Conservation (phyloP, 2,329 filamentous ascomycete species). For the Aspergillus unguis region DNA sequence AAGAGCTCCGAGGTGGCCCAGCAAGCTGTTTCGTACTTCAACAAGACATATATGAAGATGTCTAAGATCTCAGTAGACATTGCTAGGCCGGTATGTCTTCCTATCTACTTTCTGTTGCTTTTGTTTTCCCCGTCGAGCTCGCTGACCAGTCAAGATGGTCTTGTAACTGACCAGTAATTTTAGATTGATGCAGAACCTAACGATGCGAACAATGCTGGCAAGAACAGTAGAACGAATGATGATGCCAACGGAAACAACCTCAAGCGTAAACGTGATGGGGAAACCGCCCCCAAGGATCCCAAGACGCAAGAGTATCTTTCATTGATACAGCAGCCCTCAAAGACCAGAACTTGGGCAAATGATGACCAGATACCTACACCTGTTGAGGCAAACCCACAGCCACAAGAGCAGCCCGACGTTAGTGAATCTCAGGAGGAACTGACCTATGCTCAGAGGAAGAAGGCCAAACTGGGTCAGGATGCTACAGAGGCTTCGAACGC, state of each 20-base stretch:
- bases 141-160: conserved; percentile 40
- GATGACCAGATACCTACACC: conserved; percentile 43
- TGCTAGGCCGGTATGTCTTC: conserved; percentile 67
- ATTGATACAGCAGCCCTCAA: conserved; percentile 69
- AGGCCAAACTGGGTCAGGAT: conserved; percentile 48
- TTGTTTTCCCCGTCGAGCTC: conserved; percentile 27
- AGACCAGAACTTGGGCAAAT: conserved; percentile 62
- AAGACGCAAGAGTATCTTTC: conserved; percentile 84
- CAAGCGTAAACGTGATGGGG: conserved; percentile 42
- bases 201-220: conserved; percentile 20
- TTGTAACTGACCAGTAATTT: conserved; percentile 38
- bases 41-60: conserved; percentile 92
- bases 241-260: conserved; percentile 29
- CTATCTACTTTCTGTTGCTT: conserved; percentile 9
- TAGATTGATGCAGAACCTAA: conserved; percentile 41
- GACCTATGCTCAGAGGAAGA: conserved; percentile 41
- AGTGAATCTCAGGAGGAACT: conserved; percentile 32
- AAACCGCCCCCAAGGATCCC: conserved; percentile 66
- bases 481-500: conserved; percentile 56
- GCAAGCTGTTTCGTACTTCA: conserved; percentile 89
- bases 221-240: conserved; percentile 23
- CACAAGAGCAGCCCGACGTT: conserved; percentile 24
- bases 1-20: conserved; percentile 75
- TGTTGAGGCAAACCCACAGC: conserved; percentile 17
- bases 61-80: conserved; percentile 88